phyloP scores from a whole-genome alignment of 768 basidiomycete species.

The Tylopilus subfusipes region DNA sequence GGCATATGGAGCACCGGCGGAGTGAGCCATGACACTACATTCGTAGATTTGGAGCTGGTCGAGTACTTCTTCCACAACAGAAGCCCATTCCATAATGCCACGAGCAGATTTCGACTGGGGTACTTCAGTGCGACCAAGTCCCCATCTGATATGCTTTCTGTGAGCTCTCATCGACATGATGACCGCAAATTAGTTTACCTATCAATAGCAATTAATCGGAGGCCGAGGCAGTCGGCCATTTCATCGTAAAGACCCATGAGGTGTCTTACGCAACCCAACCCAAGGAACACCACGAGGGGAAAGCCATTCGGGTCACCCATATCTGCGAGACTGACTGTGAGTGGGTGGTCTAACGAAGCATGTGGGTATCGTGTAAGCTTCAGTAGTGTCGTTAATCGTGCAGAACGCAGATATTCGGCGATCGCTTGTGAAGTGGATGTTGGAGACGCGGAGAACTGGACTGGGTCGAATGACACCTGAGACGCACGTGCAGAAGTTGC shows the following conservation, averaged over 20 bases:
- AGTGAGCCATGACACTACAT: constrained; percentile 92
- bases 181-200: constrained; percentile 46
- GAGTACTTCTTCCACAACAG: constrained; percentile 85
- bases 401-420: constrained; percentile 84
- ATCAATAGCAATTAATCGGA: constrained; percentile 92
- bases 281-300: constrained; percentile 89
- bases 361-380: constrained; percentile 78
- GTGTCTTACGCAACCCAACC: constrained; percentile 91
- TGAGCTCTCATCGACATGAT: constrained; percentile 11
- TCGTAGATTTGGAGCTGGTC: constrained; percentile 72
- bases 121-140: constrained; percentile 82
- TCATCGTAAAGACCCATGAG: constrained; percentile 96
- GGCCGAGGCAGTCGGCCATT: constrained; percentile 81
- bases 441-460: constrained; percentile 42
- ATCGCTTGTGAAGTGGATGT: constrained; percentile 64
- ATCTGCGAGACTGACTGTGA: constrained; percentile 90
- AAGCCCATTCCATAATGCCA: constrained; percentile 88
- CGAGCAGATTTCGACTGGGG: constrained; percentile 59
- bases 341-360: constrained; percentile 66
- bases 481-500: constrained; percentile 20
- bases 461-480: constrained; percentile 25
- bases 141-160: constrained; percentile 61
- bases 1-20: constrained; percentile 93
- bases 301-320: constrained; percentile 81
- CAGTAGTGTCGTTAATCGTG: constrained; percentile 77